phyloP scores from a whole-genome alignment of 2,329 filamentous ascomycete species.

The Aspergillus alliaceus region DNA sequence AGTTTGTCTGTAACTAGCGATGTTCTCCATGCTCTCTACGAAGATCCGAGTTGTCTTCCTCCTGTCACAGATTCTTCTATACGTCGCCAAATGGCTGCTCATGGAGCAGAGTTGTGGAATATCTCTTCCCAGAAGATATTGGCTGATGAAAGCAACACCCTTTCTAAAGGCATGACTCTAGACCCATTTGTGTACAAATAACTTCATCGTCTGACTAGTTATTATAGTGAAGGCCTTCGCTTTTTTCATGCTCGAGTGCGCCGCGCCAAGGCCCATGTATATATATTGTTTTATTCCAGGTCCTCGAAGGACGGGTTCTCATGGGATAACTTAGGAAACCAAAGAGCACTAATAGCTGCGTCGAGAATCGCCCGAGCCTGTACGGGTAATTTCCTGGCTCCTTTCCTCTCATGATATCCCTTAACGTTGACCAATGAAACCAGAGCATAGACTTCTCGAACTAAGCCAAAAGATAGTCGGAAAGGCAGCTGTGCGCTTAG shows the following conservation, averaged over 20 bases:
- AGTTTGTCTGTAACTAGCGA: constrained; percentile 1
- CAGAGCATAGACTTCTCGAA: constrained; percentile 56
- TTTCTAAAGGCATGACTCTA: constrained; percentile 20
- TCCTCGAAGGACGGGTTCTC: not conserved
- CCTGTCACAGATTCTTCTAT: constrained; percentile 4
- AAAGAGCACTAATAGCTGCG: constrained; percentile 65
- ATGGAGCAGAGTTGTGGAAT: constrained; percentile 42
- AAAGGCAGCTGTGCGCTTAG: constrained; percentile 60
- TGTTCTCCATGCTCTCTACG: constrained; percentile 11
- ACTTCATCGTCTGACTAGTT: not conserved
- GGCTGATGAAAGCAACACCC: constrained; percentile 4
- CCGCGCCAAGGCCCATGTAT: constrained; percentile 26
- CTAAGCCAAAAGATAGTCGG: constrained; percentile 64
- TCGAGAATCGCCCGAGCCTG: constrained; percentile 66
- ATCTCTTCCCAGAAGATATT: constrained; percentile 26
- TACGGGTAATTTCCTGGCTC: constrained; percentile 51
- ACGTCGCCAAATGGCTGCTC: constrained; percentile 27
- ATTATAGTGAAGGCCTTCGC: constrained; percentile 56
- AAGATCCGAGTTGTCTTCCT: constrained; percentile 17
- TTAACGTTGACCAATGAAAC: not conserved
- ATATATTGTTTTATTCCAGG: not conserved
- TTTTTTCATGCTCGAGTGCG: constrained; percentile 66
- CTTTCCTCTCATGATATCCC: too few species aligned
- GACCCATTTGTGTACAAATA: not conserved
- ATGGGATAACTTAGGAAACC: constrained; percentile 33